Evolutionary conservation across 441 rosid species (phyloP), one percentile per base, ranked within the genome.

Genomic region (Lagerstroemia fauriei): DNA sequence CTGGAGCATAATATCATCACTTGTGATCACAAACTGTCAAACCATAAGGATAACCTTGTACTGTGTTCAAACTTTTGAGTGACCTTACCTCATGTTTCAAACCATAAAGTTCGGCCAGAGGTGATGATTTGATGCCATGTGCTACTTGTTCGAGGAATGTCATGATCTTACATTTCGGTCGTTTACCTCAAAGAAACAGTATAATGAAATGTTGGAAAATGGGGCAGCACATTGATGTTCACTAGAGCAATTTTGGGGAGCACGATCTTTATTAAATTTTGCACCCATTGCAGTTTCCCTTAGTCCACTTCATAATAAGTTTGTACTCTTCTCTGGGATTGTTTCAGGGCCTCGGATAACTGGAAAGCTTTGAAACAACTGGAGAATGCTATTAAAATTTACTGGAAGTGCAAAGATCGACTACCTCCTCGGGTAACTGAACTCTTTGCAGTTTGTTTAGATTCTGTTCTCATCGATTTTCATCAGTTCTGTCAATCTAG

Each of bases 361-460:
- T 95, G 98, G 98, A 92, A 91, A 86, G 90, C 92, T 76, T 85
- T 95, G 88, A 91, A 94, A 89, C 97, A 91, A 91, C 89, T 94
- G 75, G 98, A 94, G 89, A 90, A 89, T 86, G 99, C 98, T 7
- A 85, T 90, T 78, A 88, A 91, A 87, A 93, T 94, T 70, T 94
- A 94, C 47, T 92, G 99, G 98, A 85, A 84, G 51, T 88, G 93
- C 18, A 94, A 91, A 85, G 98, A 95, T 87, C 90, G 93, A 53
- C 85, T 92, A 84, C 99, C 98, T 34, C 98, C 99, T 80, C 88
- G 97, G 90, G 98, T 94, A 92, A 29, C 75, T 57, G 59, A 61
- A 29, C 80, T 72, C 10, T 81, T 47, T 76, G 63, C 18, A 10
- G 5, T 71, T 31, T 41, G 44, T 41, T 27, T 31, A 27, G 20